These are phyloP conservation scores for sweet orange (Citrus sinensis) DNA, from an alignment of 345 rosid genomes.

Conservation along the genomic window DNA sequence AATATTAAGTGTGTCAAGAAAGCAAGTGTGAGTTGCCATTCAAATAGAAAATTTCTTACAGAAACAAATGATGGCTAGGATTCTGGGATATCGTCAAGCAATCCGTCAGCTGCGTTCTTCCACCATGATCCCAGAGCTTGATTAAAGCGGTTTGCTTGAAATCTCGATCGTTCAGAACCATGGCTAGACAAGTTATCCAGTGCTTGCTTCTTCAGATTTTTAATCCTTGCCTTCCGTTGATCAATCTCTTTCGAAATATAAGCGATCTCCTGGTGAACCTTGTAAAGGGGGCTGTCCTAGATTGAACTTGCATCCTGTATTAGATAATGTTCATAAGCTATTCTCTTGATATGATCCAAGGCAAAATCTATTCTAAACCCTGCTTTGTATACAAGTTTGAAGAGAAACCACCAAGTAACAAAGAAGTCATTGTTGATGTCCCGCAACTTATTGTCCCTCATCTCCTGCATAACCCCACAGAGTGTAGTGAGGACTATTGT, in stretches of 20 bases:
- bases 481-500: not conserved
- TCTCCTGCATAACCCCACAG: not conserved
- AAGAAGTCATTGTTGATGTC: not conserved
- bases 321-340: not conserved
- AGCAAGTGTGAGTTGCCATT: no score
- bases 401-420: not conserved
- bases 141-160: not conserved
- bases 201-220: not conserved
- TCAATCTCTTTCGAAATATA: not conserved
- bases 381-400: not conserved
- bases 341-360: not conserved
- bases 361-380: not conserved
- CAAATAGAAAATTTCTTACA: no score
- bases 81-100: not conserved
- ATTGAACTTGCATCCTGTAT: not conserved
- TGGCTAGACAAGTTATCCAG: not conserved
- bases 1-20: no score
- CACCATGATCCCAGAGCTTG: not conserved
- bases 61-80: no score
- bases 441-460: not conserved
- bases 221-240: not conserved
- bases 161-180: not conserved
- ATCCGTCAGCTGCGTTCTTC: not conserved
- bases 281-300: not conserved
- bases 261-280: not conserved